Evolutionary conservation across 108 stramenopile genomes (phyloP).

Genomic region (Cyclostephanos invisitatus): DNA sequence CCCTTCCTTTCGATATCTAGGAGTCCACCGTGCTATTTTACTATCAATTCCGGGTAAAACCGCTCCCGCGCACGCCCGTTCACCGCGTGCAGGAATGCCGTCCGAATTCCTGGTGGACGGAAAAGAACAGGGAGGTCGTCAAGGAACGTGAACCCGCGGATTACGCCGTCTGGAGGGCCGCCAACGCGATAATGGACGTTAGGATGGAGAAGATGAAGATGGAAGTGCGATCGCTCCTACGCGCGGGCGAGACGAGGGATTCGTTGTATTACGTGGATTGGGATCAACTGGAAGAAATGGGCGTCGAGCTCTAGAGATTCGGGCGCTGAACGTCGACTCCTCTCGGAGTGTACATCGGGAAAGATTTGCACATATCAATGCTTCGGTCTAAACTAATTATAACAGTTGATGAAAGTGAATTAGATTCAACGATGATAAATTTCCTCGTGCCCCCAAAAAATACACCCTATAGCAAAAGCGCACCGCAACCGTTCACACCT

Average conservation of each 20-base stretch:
- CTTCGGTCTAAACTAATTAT: too few relatives aligned
- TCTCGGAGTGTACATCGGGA: too few relatives aligned
- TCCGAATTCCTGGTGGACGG: slow-evolving; percentile 41
- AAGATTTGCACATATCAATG: too few relatives aligned
- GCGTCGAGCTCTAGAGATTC: background rate
- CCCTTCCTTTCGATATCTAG: background rate
- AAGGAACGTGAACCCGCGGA: slow-evolving; percentile 45
- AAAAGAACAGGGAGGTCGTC: slow-evolving; percentile 30
- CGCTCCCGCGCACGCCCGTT: slow-evolving; percentile 20
- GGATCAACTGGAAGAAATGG: slow-evolving; percentile 17
- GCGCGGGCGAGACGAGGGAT: slow-evolving; percentile 41
- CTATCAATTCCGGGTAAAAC: slow-evolving; percentile 24
- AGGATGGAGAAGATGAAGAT: slow-evolving; percentile 47
- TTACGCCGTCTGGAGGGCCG: slow-evolving; percentile 48
- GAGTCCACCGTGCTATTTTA: slow-evolving; percentile 36
- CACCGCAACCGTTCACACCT: background rate
- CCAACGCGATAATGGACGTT: slow-evolving; percentile 50
- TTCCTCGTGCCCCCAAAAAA: too few relatives aligned
- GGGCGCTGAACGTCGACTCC: too few relatives aligned
- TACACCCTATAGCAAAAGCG: background rate
- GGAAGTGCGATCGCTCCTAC: slow-evolving; percentile 35
- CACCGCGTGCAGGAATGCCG: slow-evolving; percentile 40
- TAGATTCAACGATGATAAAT: too few relatives aligned
- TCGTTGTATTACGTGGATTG: slow-evolving; percentile 44
- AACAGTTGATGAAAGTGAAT: too few relatives aligned